A percentile compares a stretch with the other conserved stretches of the same genome.
Evolutionary conservation across 257 asterid genomes (phyloP).

Genomic region (Eustoma russellianum): DNA sequence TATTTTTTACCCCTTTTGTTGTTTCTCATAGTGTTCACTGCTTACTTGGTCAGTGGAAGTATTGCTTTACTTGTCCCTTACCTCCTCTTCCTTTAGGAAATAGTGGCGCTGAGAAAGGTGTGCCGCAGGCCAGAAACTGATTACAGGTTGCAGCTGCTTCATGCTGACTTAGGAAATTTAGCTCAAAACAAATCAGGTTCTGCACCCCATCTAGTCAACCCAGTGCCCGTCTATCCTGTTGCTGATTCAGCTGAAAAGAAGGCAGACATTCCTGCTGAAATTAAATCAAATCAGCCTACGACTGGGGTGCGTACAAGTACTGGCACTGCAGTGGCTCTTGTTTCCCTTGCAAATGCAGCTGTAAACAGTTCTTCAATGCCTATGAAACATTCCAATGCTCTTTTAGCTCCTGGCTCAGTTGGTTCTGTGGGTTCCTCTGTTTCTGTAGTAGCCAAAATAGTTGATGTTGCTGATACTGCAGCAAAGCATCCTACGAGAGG

Average conservation of each 20-base stretch:
- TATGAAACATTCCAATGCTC: conserved; percentile 1
- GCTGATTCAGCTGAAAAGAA: conserved; percentile 13
- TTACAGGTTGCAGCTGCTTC: conserved; percentile 46
- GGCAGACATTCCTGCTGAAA: conserved; percentile 11
- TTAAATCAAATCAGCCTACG: conserved; percentile 13
- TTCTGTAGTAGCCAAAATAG: not conserved
- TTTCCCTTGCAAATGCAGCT: conserved; percentile 5
- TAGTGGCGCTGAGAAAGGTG: conserved; percentile 56
- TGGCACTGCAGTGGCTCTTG: conserved; percentile 9
- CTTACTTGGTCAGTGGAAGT: not conserved
- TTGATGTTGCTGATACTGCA: not conserved
- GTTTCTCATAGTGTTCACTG: not conserved
- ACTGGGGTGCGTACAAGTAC: conserved; percentile 19
- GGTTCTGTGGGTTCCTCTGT: conserved; percentile 1
- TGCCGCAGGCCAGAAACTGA: conserved; percentile 62
- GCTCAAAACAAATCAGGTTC: conserved; percentile 30
- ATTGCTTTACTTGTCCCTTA: not conserved
- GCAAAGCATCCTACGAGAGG: not conserved
- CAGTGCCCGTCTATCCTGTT: conserved; percentile 17
- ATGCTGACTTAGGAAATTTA: conserved; percentile 18
- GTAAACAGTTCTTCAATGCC: not conserved
- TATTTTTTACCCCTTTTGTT: not conserved
- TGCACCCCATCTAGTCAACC: conserved; percentile 22
- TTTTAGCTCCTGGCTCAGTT: conserved; percentile 4
- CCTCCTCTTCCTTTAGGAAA: conserved; percentile 37